Evolutionary conservation across 768 basidiomycete genomes (phyloP).

Genomic region (Rhodotorula diobovata): DNA sequence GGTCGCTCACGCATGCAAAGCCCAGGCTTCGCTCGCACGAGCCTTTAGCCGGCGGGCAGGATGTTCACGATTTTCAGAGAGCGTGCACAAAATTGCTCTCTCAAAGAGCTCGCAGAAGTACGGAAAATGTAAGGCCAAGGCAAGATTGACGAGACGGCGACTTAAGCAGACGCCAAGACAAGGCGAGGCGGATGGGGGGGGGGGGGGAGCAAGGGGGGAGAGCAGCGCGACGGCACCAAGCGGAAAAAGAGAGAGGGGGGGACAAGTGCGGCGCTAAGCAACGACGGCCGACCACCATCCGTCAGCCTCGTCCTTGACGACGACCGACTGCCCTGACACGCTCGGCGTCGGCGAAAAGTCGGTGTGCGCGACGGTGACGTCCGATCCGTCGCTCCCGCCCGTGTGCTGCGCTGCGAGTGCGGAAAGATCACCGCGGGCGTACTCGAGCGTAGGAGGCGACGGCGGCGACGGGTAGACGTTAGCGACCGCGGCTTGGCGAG

Average conservation of each 20-base stretch:
- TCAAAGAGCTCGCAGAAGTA: no score
- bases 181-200: no score
- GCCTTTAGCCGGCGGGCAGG: no score
- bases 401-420: conserved; percentile 3
- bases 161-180: no score
- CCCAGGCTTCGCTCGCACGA: no score
- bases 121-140: no score
- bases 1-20: no score
- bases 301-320: background rate
- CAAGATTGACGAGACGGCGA: no score
- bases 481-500: background rate
- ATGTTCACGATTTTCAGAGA: no score
- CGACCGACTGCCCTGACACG: background rate
- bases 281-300: conserved; percentile 7
- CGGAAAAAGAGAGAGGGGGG: no score
- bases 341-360: conserved; percentile 5
- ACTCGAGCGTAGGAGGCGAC: background rate
- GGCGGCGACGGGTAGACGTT: background rate
- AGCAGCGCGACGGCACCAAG: background rate
- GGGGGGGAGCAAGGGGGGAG: background rate
- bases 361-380: conserved; percentile 19
- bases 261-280: background rate
- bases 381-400: conserved; percentile 6
- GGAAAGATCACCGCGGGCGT: background rate
- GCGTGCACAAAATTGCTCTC: no score